Percentiles rank a stretch among this genome's conserved stretches.
Evolutionary conservation across 1,139 yeast genomes (phyloP).

Genomic region (Taphrina communis): DNA sequence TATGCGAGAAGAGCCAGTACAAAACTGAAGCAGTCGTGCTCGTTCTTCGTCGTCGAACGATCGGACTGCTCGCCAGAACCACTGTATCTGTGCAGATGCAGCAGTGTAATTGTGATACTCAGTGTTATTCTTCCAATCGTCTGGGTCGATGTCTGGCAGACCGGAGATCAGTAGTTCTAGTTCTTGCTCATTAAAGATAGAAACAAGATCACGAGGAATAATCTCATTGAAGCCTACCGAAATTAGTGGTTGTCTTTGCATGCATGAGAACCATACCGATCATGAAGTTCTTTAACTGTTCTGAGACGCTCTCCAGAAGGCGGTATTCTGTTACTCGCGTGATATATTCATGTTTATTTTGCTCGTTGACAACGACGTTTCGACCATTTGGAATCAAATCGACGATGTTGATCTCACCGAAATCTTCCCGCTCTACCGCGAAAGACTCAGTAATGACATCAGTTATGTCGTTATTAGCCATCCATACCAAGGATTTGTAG

Average conservation of each 20-base stretch:
- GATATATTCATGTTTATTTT: constrained; percentile 89
- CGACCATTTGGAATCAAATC: constrained; percentile 85
- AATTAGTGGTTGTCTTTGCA: not conserved
- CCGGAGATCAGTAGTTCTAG: constrained; percentile 91
- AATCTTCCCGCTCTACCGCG: constrained; percentile 90
- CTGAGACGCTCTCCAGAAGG: constrained; percentile 79
- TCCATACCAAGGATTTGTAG: constrained; percentile 92
- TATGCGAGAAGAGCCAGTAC: constrained; percentile 96
- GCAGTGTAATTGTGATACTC: constrained; percentile 82
- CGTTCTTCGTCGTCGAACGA: constrained; percentile 93
- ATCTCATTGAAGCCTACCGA: constrained; percentile 80
- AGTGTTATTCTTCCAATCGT: constrained; percentile 92
- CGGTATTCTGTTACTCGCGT: constrained; percentile 83
- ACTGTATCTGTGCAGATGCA: constrained; percentile 84
- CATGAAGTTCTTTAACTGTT: constrained; percentile 84
- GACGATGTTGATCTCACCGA: constrained; percentile 81
- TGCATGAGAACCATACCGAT: constrained; percentile 51
- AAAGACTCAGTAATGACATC: constrained; percentile 96
- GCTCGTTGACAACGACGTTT: constrained; percentile 84
- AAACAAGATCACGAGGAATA: constrained; percentile 81
- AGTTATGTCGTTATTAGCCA: constrained; percentile 92
- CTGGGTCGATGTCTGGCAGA: constrained; percentile 92
- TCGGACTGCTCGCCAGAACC: constrained; percentile 98
- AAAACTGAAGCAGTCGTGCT: constrained; percentile 91
- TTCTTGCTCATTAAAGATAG: constrained; percentile 95